Evolutionary conservation across 192 early-diverging fungal genomes (phyloP).

Genomic region (Funneliformis geosporum): DNA sequence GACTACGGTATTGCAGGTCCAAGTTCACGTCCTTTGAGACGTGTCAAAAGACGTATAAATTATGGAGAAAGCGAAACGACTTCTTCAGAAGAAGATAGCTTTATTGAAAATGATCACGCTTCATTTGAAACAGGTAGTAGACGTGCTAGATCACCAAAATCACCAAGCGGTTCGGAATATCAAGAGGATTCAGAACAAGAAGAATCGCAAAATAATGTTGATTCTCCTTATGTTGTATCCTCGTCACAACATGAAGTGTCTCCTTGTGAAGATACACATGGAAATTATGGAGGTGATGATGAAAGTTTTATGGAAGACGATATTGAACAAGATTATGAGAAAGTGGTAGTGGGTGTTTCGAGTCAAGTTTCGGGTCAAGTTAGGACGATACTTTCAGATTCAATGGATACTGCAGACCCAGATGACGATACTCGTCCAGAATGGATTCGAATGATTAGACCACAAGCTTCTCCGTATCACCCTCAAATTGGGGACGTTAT

Average conservation of each 20-base stretch:
- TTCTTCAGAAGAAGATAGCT: neutral
- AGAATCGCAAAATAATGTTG: neutral
- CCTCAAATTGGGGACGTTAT: neutral
- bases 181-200: neutral
- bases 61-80: neutral
- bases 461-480: neutral
- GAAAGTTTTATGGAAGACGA: neutral
- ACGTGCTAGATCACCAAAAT: neutral
- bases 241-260: neutral
- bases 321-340: neutral
- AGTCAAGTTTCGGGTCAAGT: neutral
- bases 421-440: slow-evolving; percentile 3
- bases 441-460: slow-evolving; percentile 1
- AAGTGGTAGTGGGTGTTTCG: neutral
- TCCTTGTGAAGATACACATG: neutral
- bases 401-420: neutral
- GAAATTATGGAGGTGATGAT: neutral
- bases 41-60: neutral
- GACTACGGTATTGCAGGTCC: neutral
- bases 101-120: neutral
- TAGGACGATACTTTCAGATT: neutral
- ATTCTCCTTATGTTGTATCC: neutral
- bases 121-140: neutral
- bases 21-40: neutral
- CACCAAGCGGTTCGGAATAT: neutral